Evolutionary conservation across 2,329 filamentous ascomycete genomes (phyloP).

Genomic region (Scytalidium lignicola): DNA sequence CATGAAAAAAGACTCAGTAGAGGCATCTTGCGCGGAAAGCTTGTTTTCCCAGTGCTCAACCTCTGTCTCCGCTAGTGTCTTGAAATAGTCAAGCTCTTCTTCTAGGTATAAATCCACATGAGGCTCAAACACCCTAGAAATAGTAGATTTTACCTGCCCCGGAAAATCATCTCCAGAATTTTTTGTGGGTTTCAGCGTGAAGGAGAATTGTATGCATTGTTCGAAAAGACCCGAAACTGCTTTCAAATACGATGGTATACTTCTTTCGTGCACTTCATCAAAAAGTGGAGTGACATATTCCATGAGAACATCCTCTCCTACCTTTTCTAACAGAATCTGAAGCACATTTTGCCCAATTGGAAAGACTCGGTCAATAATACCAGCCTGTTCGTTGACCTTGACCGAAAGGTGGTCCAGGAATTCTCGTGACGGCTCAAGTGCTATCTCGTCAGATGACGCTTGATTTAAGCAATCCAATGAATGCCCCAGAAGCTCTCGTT

Average conservation of each 20-base stretch:
- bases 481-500: constrained; percentile 65
- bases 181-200: constrained; percentile 63
- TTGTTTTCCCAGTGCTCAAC: constrained; percentile 89
- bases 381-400: constrained; percentile 78
- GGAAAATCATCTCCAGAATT: constrained; percentile 55
- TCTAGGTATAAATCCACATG: constrained; percentile 91
- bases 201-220: constrained; percentile 73
- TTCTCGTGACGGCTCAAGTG: constrained; percentile 70
- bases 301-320: constrained; percentile 74
- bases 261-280: constrained; percentile 76
- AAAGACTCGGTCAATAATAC: constrained; percentile 78
- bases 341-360: constrained; percentile 65
- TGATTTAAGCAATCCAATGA: constrained; percentile 78
- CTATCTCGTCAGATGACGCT: constrained; percentile 59
- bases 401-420: constrained; percentile 74
- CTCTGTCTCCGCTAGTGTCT: constrained; percentile 66
- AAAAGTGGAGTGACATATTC: constrained; percentile 84
- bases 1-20: constrained; percentile 92
- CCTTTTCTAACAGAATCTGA: constrained; percentile 72
- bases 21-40: constrained; percentile 83
- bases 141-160: constrained; percentile 60
- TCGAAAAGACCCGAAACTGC: constrained; percentile 84
- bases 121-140: constrained; percentile 75
- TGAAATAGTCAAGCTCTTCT: constrained; percentile 86
- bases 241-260: constrained; percentile 73